These are phyloP conservation scores for Cymbopogon flexuosus DNA, from an alignment of 202 grass and related monocot species.

Conservation along the genomic window DNA sequence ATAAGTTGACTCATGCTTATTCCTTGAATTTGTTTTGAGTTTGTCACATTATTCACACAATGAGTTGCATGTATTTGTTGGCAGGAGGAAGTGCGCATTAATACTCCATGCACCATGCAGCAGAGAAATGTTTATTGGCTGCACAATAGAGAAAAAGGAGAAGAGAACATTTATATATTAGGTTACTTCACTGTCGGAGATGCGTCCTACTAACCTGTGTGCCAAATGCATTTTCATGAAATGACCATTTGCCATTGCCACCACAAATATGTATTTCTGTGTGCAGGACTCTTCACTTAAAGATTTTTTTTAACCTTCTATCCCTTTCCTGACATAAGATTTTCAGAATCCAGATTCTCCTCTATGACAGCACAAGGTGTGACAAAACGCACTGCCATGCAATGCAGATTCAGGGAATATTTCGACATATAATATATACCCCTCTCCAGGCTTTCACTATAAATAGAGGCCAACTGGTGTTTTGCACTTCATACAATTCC, in stretches of 20 bases:
- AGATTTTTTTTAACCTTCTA: slow-evolving; percentile 3
- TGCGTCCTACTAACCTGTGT: slow-evolving; percentile 43
- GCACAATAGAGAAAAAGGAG: slow-evolving; percentile 1
- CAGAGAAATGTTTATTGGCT: slow-evolving; percentile 23
- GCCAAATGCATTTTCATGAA: slow-evolving; percentile 30
- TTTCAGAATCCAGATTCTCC: slow-evolving; percentile 40
- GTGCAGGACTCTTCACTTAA: slow-evolving; percentile 28
- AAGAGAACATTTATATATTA: slow-evolving; percentile 32
- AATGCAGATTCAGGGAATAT: slow-evolving; percentile 52
- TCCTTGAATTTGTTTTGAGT: slow-evolving; percentile 28
- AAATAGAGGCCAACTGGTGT: slow-evolving; percentile 57
- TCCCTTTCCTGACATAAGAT: slow-evolving; percentile 21
- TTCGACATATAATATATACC: slow-evolving; percentile 31
- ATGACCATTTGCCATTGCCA: slow-evolving; percentile 22
- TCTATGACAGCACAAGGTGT: slow-evolving; percentile 32
- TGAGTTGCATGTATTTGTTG: slow-evolving; percentile 19
- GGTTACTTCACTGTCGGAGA: slow-evolving; percentile 52
- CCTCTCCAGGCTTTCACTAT: slow-evolving; percentile 45
- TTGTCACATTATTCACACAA: slow-evolving; percentile 27
- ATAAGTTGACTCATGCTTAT: slow-evolving; percentile 34
- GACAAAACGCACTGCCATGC: slow-evolving; percentile 39
- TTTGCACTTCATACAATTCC: slow-evolving; percentile 36
- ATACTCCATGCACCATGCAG: slow-evolving; percentile 1
- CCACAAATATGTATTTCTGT: neutral
- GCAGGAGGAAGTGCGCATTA: slow-evolving; percentile 25